Evolutionary conservation across 1,139 yeast species (phyloP).

Genomic region (Yamadazyma aaseri): DNA sequence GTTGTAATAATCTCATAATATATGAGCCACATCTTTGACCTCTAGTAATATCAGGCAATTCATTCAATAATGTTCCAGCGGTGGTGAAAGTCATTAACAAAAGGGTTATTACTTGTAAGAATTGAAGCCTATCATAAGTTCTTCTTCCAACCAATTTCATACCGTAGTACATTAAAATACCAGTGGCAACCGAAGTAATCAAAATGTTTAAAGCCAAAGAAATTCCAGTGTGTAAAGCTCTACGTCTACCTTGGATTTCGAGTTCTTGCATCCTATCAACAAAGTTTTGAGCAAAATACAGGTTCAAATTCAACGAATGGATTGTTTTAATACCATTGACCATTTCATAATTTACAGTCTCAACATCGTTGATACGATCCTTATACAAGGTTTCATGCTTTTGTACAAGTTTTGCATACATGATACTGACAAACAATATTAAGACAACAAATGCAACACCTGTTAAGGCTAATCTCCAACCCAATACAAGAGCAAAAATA

Average conservation of each 20-base stretch:
- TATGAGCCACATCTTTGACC: constrained; percentile 73
- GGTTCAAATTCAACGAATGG: constrained; percentile 50
- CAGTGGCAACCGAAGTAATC: constrained; percentile 60
- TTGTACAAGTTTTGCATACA: constrained; percentile 54
- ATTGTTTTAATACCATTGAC: constrained; percentile 64
- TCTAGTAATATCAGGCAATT: constrained; percentile 73
- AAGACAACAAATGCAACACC: constrained; percentile 74
- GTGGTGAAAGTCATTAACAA: constrained; percentile 71
- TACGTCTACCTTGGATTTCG: constrained; percentile 32
- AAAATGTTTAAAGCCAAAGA: constrained; percentile 61
- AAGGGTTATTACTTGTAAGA: constrained; percentile 70
- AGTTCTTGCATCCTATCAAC: constrained; percentile 24
- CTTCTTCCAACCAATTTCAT: constrained; percentile 58
- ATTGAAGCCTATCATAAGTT: constrained; percentile 53
- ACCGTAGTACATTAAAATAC: constrained; percentile 74
- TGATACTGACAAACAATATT: constrained; percentile 48
- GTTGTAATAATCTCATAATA: constrained; percentile 44
- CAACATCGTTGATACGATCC: constrained; percentile 51
- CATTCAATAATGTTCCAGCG: constrained; percentile 56
- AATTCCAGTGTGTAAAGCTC: constrained; percentile 59
- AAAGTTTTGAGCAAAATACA: constrained; percentile 44
- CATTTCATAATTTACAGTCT: constrained; percentile 56
- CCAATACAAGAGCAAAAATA: constrained; percentile 74
- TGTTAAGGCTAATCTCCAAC: constrained; percentile 85
- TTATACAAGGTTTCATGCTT: constrained; percentile 61